Conservation (phyloP, 2,329 filamentous ascomycete genomes). For the Colletotrichum orbiculare region DNA sequence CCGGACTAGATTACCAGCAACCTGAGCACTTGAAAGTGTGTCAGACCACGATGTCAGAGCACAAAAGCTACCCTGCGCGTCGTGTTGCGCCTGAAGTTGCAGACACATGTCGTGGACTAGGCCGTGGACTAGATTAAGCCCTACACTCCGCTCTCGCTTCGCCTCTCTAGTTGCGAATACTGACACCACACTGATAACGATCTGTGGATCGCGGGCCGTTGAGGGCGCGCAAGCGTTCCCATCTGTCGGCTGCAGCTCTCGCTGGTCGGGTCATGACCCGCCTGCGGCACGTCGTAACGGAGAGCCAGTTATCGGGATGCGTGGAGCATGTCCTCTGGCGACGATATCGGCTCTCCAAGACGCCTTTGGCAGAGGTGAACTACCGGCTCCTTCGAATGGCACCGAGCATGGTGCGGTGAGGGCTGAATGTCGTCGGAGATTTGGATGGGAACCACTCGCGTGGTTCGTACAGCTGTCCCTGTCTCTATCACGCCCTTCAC, state of each 20-base stretch:
- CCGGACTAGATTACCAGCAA: too few species aligned
- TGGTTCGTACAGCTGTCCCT: slow-evolving; percentile 30
- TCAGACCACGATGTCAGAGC: too few species aligned
- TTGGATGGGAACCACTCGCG: slow-evolving; percentile 33
- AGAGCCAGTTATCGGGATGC: slow-evolving; percentile 10
- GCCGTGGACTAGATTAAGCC: not conserved
- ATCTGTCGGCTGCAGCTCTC: slow-evolving; percentile 34
- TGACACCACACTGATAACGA: slow-evolving; percentile 31
- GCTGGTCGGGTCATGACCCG: slow-evolving; percentile 36
- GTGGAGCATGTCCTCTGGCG: not conserved
- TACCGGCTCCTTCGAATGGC: slow-evolving; percentile 32
- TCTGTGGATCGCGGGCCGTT: slow-evolving; percentile 34
- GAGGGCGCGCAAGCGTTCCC: slow-evolving; percentile 32
- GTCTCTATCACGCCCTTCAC: slow-evolving; percentile 49
- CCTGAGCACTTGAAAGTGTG: too few species aligned
- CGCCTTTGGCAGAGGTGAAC: slow-evolving; percentile 23
- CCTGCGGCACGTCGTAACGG: slow-evolving; percentile 33
- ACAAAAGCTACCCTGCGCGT: too few species aligned
- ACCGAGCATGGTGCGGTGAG: slow-evolving; percentile 36
- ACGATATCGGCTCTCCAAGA: slow-evolving; percentile 11
- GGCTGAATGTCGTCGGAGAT: slow-evolving; percentile 31
- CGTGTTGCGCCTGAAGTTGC: slow-evolving; percentile 10
- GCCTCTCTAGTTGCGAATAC: slow-evolving; percentile 25
- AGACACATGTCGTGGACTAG: slow-evolving; percentile 13
- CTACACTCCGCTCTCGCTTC: slow-evolving; percentile 1